Base-by-base conservation (phyloP, 2,329 filamentous ascomycete species). In the Cadophora luteo-olivacea region DNA sequence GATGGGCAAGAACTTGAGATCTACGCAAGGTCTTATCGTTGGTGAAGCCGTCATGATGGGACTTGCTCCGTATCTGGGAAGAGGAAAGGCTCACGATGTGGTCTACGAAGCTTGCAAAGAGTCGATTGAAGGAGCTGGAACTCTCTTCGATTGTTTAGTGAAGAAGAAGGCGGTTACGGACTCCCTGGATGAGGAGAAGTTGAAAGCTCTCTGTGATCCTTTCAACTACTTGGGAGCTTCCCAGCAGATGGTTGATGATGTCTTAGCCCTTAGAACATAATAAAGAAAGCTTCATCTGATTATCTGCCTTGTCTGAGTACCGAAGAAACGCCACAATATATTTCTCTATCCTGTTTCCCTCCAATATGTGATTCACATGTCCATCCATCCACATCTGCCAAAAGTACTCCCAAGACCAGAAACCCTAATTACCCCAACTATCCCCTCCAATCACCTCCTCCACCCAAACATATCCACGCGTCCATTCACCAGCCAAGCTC, bases 11-110 rank as follows among this genome's bases (percentile, higher is more conserved):
- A 88, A 87, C 69, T 78, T 88, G 0, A 79, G 81, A 57, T 85
- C 82, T 0, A 86, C 84, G 0, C 78, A 78, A 52, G 85, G 85
- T 0, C 75, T 87, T 24, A 87, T 87, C 70, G 85, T 87, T 14
- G 85, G 81, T 0, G 86, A 88, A 77, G 85, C 86, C 1, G 84
- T 88, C n/a, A 87, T 88, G 85, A 87, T 88, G 86, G 83, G 81
- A 1, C 78, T 88, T 61, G 86, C 85, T n/a, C 80, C 81, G 19
- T 78, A 82, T 75, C 77, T 85, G 51, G 85, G 86, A 9, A 79
- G 86, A 16, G 84, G 85, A 68, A 79, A 81, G 22, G 85, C 85
- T 1, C 86, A 87, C 74, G 85, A 87, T 71, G 78, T 86, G 48
- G 85, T 88, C 1, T 88, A 88, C 61, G 82, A 82, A 69, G 84